Base-by-base conservation (phyloP, 768 basidiomycete species). In the Cystoderma amianthinum region DNA sequence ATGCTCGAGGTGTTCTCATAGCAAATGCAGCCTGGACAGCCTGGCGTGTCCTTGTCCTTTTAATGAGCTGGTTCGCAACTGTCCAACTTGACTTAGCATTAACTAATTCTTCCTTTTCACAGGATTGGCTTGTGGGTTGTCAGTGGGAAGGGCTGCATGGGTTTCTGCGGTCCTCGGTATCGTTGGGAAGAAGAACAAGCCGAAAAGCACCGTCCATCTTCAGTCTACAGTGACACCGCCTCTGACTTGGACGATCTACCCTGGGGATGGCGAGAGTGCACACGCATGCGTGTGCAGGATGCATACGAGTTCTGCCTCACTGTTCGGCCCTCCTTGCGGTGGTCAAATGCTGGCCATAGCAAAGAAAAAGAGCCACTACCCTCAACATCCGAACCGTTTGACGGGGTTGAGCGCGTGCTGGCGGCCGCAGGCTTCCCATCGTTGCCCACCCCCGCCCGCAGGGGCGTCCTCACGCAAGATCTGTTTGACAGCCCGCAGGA, bases 11-110 rank as follows among this genome's bases (percentile, higher is more conserved):
- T 16, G 71, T 93, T 20, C 65, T 94, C 33, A 71, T 82, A 38
- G 79, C 85, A 36, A 92, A 92, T 59, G 80, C 80, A 49, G 78
- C 76, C 6, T 92, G 88, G 85, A 77, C 85, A 32, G 81, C 72
- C 3, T 87, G 89, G 83, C 71, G 85, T 23, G 55, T 74, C 5
- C 61, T 89, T 20, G 69, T 91, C 40, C 69, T 93, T 41, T 49
- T 87, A 33, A 48, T 65, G 34, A 85, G 86, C 59, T 85, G 83
- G 88, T 85, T 54, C 55, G 77, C 55, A 6, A 39, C 1, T 38
- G 39, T 13, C 48, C 37, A 42, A 39, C 21, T 18, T 16, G 20
- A 10, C 24, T 6, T 17, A 15, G 18, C 10, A 21, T 30, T 4
- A 37, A 21, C 28, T 38, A 20, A 25, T 40, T 39, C 44, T 43